Evolutionary conservation across 768 basidiomycete species (phyloP).

Genomic region (Pholiota microspora): DNA sequence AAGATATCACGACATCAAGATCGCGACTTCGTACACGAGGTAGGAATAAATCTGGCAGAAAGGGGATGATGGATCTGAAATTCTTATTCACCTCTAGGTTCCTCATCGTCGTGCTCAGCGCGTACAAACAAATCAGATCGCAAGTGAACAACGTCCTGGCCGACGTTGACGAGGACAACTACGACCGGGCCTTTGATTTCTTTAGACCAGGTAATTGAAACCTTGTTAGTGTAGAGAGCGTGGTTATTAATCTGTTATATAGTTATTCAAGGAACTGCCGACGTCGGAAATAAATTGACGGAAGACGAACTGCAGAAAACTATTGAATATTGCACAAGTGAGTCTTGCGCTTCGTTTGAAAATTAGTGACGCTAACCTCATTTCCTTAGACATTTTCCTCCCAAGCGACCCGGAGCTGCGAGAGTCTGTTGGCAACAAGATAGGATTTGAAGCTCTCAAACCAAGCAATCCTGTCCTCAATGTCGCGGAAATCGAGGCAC

Average conservation of each 20-base stretch:
- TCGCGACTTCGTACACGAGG: constrained; percentile 35
- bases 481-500: constrained; percentile 1
- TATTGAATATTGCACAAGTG: constrained; percentile 11
- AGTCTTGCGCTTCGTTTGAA: not conserved
- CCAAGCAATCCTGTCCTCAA: constrained; percentile 5
- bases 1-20: constrained; percentile 29
- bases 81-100: constrained; percentile 27
- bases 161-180: constrained; percentile 46
- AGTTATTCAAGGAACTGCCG: constrained; percentile 27
- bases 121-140: constrained; percentile 47
- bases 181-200: constrained; percentile 45
- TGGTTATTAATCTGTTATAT: constrained; percentile 2
- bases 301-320: constrained; percentile 10
- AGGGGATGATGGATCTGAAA: not conserved
- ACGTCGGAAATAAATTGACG: constrained; percentile 18
- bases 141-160: constrained; percentile 37
- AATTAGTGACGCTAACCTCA: not conserved
- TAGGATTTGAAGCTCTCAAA: constrained; percentile 4
- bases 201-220: constrained; percentile 34
- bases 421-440: constrained; percentile 6
- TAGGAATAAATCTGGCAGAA: constrained; percentile 3
- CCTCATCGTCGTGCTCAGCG: constrained; percentile 44
- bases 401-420: constrained; percentile 8
- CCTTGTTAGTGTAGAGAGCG: not conserved
- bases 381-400: constrained; percentile 8